Evolutionary conservation across 805 yeast genomes (phyloP), one percentile per base, ranked within the genome.

Genomic region (Pichia paraexigua): DNA sequence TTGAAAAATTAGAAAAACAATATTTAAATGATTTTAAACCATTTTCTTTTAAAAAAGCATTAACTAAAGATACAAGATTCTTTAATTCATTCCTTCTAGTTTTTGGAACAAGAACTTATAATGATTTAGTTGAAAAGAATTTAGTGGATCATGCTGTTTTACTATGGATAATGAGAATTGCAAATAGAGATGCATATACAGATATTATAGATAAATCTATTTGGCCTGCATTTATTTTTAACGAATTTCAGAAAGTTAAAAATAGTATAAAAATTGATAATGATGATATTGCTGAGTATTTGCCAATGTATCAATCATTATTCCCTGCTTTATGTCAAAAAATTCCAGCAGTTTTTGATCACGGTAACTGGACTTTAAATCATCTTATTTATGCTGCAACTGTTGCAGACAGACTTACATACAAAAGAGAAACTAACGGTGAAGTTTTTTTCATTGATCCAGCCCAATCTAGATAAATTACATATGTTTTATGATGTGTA

Each of bases 151-250:
- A 82, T 57, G 76, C 77, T 2, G 69, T 86, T 64, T 63, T 83
- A 21, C 64, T 86, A 41, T 86, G 84, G 79, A 68, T 85, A 25
- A 77, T 85, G 37, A 72, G 89, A 58, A 75, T 79, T 52, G 68
- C 72, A 51, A 84, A 82, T 61, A 70, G 68, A 44, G 57, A 62
- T 5, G 64, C 61, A 17, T 71, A 73, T 50, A 64, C 58, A 28
- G 61, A 10, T 18, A 30, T 49, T 3, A 46, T n/a, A 2, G 75
- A 70, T 39, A 61, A 62, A 21, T 64, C 67, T 39, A 64, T 62
- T 41, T 65, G 78, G 18, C 86, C 88, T 0, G 69, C 71, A 2
- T 83, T 85, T 74, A 72, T 84, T 20, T 51, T 43, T 22, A 48
- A 56, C 2, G 52, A 60, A 3, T 66, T 62, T 43, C 48, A 56